Percentiles rank a stretch among this genome's conserved stretches.
phyloP scores from a whole-genome alignment of 2,329 filamentous ascomycete genomes.

The Claviceps africana region DNA sequence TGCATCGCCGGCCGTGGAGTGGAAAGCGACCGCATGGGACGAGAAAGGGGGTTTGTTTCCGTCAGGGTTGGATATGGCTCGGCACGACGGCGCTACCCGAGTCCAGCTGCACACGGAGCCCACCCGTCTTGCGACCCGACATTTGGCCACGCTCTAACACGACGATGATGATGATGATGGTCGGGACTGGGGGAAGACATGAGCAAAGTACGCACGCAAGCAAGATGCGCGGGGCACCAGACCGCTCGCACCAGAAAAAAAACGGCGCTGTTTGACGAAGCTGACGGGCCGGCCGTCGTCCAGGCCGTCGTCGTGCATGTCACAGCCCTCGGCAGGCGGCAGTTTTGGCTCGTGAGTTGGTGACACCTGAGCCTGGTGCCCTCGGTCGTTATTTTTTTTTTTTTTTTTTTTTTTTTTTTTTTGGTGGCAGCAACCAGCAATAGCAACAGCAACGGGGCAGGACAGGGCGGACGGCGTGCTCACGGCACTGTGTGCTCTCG shows the following conservation, averaged over 20 bases:
- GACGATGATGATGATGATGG: not conserved
- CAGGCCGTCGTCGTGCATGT: not conserved
- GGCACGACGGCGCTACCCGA: constrained; percentile 7
- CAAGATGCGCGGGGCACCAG: not conserved
- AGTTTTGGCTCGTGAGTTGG: not conserved
- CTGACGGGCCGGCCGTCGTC: not conserved
- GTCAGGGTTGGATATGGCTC: constrained; percentile 1
- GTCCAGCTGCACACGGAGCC: not conserved
- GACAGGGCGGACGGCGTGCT: not conserved
- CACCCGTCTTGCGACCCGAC: not conserved
- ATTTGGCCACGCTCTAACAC: not conserved
- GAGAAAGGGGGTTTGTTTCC: not conserved
- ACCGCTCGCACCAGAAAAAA: not conserved
- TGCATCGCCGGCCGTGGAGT: not conserved
- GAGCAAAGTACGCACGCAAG: not conserved
- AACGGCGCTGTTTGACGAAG: not conserved
- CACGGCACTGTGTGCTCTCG: not conserved
- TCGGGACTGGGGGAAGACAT: not conserved
- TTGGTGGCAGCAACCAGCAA: not conserved
- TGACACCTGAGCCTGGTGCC: not conserved
- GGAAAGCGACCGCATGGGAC: not conserved
- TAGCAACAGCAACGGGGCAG: not conserved
- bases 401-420: too few species aligned
- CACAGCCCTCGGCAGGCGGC: constrained; percentile 4
- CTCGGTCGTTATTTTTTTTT: too few species aligned